Conservation (phyloP, 2,329 filamentous ascomycete genomes). For the Beauveria medogensis region DNA sequence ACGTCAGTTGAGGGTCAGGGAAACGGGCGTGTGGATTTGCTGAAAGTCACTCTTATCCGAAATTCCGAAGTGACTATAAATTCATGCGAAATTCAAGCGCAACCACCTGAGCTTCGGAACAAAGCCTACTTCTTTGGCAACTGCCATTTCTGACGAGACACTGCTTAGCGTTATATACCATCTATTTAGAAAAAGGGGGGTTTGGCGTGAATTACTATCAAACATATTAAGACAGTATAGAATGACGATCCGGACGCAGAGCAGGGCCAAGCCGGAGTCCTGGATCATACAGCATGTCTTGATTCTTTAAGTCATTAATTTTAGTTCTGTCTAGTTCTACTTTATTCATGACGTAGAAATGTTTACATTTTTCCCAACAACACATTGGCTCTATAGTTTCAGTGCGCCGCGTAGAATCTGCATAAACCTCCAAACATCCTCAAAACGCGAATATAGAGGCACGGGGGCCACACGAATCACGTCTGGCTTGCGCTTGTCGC, state of each 20-base stretch:
- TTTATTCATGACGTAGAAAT: background rate
- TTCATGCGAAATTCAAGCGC: background rate
- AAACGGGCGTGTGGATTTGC: background rate
- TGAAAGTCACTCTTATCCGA: background rate
- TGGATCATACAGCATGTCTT: background rate
- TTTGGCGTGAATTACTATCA: background rate
- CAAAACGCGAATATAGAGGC: conserved; percentile 74
- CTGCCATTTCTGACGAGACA: no score
- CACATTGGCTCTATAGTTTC: conserved; percentile 14
- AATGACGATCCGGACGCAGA: background rate
- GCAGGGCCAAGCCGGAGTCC: background rate
- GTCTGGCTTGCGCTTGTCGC: conserved; percentile 78
- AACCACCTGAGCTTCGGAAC: background rate
- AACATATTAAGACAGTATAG: background rate
- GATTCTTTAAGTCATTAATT: background rate
- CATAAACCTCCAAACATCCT: conserved; percentile 54
- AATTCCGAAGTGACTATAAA: background rate
- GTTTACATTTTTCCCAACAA: background rate
- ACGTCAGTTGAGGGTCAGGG: background rate
- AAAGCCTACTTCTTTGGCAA: background rate
- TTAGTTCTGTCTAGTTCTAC: background rate
- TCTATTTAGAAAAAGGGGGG: background rate
- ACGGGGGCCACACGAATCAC: conserved; percentile 79
- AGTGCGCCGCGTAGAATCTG: conserved; percentile 30
- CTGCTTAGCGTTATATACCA: background rate